A percentile compares a stretch with the other conserved stretches of the same genome.
phyloP scores from a whole-genome alignment of 495 filamentous ascomycete genomes.

The Neurospora sp. region DNA sequence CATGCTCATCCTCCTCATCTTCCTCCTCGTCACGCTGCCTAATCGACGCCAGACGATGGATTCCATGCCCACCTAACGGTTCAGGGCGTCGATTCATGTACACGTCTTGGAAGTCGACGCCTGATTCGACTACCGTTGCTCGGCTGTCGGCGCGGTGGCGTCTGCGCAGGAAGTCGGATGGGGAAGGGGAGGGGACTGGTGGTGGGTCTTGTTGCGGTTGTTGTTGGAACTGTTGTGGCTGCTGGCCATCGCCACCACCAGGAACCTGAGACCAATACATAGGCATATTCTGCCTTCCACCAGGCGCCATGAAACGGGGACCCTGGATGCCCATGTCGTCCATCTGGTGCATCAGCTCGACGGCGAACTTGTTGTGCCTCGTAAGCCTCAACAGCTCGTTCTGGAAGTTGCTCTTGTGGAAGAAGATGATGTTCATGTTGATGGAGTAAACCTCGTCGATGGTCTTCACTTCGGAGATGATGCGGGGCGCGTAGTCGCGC shows the following conservation, averaged over 20 bases:
- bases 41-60: slow-evolving; percentile 14
- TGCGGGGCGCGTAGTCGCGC: slow-evolving; percentile 82
- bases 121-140: slow-evolving; percentile 19
- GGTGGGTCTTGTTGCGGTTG: not conserved
- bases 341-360: slow-evolving; percentile 81
- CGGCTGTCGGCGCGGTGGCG: slow-evolving; percentile 7
- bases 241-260: too few relatives aligned
- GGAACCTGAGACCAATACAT: slow-evolving; percentile 33
- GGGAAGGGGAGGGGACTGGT: not conserved
- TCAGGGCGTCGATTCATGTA: slow-evolving; percentile 18
- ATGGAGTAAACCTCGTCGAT: slow-evolving; percentile 49
- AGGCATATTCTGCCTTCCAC: slow-evolving; percentile 41
- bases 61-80: not conserved
- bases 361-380: slow-evolving; percentile 90
- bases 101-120: slow-evolving; percentile 25
- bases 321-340: slow-evolving; percentile 80
- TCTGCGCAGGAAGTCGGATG: not conserved
- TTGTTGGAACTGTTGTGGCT: not conserved
- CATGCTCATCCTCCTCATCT: slow-evolving; percentile 2
- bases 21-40: slow-evolving; percentile 14
- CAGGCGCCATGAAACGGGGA: slow-evolving; percentile 65
- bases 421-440: slow-evolving; percentile 91
- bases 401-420: slow-evolving; percentile 88
- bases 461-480: slow-evolving; percentile 76
- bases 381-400: slow-evolving; percentile 86